Base-by-base conservation (phyloP, 2,329 filamentous ascomycete genomes). In the Aureobasidium sp. region DNA sequence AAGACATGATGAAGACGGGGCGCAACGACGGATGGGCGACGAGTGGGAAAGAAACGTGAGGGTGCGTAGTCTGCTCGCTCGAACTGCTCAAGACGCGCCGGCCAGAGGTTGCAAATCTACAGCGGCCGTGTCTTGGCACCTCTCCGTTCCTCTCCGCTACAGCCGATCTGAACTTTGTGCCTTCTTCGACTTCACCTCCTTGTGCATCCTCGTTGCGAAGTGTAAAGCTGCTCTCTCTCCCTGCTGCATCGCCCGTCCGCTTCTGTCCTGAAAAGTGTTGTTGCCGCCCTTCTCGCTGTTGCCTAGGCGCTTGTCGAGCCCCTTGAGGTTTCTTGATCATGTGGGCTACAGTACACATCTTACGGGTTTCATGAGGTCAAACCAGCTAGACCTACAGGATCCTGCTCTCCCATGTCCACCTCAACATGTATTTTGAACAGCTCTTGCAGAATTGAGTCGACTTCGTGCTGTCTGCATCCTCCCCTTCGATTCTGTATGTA, bases 1-100 rank as follows among this genome's bases (percentile, higher is more conserved):
- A 72, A 72, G 78, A 78, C 79, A 81, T 81, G 65, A 67, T 74
- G 70, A 47, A 57, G 45, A 51, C 44, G 37, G 15, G 41, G 42
- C 44, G 55, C 56, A 31, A 41, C 56, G 34, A 41, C 55, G 58
- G 51, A 45, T 39, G 47, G 62, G 36, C 53, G 41, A 34, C 22
- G 39, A 49, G 41, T 60, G 34, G 39, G 42, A 45, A 12, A 25
- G 36, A 37, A 47, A 17, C 31, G 44, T 53, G 62, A 53, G 22
- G 25, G 52, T 49, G 63, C 58, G 41, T 53, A 25, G 53, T 44
- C 22, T 57, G 44, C n/a, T 42, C 55, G 56, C 31, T 64, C 60
- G 25, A 44, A 59, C 51, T 44, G 47, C 45, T 31, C 15, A 34
- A 60, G 37, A 47, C 55, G 55, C 55, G 55, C 41, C 36, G 22